Conservation (phyloP, 371 early-diverging fungal genomes). For the Mortierella sp. region DNA sequence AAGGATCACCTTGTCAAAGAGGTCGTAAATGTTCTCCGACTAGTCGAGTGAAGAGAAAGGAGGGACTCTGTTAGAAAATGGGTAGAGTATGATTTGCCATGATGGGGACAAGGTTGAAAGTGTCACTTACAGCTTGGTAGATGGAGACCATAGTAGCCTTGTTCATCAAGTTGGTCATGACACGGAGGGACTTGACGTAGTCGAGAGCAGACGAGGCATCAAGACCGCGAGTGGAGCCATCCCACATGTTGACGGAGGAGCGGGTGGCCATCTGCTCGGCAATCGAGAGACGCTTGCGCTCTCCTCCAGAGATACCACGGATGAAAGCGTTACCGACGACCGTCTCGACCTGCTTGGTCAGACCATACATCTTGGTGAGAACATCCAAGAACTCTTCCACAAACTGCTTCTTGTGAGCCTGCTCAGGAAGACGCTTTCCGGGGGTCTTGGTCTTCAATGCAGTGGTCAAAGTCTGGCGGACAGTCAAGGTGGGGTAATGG, state of each 20-base stretch:
- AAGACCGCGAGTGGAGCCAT: slow-evolving; percentile 89
- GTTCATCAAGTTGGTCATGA: slow-evolving; percentile 70
- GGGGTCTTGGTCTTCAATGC: slow-evolving; percentile 76
- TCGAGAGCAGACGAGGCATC: slow-evolving; percentile 91
- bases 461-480: slow-evolving; percentile 72
- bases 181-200: slow-evolving; percentile 74
- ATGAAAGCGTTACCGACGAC: slow-evolving; percentile 85
- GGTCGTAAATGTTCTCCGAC: slow-evolving; percentile 77
- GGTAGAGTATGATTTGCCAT: too few species aligned
- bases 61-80: too few species aligned
- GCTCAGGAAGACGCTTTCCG: slow-evolving; percentile 61
- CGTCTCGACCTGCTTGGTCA: slow-evolving; percentile 79
- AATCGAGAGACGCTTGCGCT: slow-evolving; percentile 87
- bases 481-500: slow-evolving; percentile 74
- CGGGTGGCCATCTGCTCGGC: slow-evolving; percentile 87
- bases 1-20: slow-evolving; percentile 80
- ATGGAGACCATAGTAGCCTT: slow-evolving; percentile 73
- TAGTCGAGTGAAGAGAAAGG: too few species aligned
- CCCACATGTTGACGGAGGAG: slow-evolving; percentile 82
- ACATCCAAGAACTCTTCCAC: slow-evolving; percentile 59
- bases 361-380: slow-evolving; percentile 76
- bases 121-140: slow-evolving; percentile 80
- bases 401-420: slow-evolving; percentile 53
- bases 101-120: too few species aligned
- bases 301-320: slow-evolving; percentile 89